Evolutionary conservation across 768 basidiomycete genomes (phyloP), one percentile per base, ranked within the genome.

Genomic region (Kwoniella europaea): DNA sequence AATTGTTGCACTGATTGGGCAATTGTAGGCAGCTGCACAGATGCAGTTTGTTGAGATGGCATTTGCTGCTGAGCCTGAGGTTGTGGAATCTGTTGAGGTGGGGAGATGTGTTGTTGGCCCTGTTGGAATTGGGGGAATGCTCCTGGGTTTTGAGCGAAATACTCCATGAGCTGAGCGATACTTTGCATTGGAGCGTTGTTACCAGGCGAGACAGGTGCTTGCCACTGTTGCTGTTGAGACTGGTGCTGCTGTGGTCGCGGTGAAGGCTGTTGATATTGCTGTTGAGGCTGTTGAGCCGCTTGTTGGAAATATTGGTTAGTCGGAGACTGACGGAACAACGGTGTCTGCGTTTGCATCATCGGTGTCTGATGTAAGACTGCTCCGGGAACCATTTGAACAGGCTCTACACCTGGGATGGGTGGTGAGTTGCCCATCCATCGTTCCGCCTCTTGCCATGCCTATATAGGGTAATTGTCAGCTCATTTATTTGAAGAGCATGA

Each of bases 361-460:
- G 79, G 75, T 7, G 75, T 73, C 52, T 74, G 75, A 9, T 70
- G 79, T n/a, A 78, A 54, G 4, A 79, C 79, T 0, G 74, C 70
- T 4, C 60, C 65, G 3, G 81, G 79, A 9, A 81, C 65, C 13
- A 42, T 56, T 22, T 72, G 77, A 27, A 82, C 71, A 2, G 79
- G 82, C 13, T 81, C 81, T 70, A 80, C 69, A 10, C 68, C 68
- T 10, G 81, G 82, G 52, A 83, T 82, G 15, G 82, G 82, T 16
- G 82, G 82, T 3, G 74, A 67, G 41, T 57, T 67, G n/a, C 78
- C 78, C 82, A 83, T 82, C 81, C 81, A 83, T 56, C 76, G 42
- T 68, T 77, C 79, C 24, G 79, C 79, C 68, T 82, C 82, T 70
- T 77, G 71, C 74, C 79, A 82, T 50, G 82, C 82, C 82, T 83